A percentile compares a stretch with the other conserved stretches of the same genome.
phyloP scores from a whole-genome alignment of 768 basidiomycete genomes.

The Russula emetica region DNA sequence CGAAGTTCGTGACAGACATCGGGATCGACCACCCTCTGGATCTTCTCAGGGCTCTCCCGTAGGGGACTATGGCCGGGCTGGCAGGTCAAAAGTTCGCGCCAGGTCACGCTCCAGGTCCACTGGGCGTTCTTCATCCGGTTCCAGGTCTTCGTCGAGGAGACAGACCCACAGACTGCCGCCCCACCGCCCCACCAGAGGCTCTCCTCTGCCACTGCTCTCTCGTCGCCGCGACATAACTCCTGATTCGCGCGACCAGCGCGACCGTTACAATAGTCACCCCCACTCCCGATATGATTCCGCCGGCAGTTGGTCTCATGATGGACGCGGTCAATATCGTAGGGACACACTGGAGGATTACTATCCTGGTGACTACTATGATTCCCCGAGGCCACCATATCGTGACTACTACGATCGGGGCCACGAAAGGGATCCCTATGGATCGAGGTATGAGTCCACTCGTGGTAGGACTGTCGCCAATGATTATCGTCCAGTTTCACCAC shows the following conservation, averaged over 20 bases:
- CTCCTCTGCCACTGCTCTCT: conserved; percentile 14
- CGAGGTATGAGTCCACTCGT: conserved; percentile 13
- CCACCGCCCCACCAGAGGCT: conserved; percentile 18
- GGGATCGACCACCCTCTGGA: conserved; percentile 13
- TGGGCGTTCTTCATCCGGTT: conserved; percentile 23
- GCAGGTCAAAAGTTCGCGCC: conserved; percentile 15
- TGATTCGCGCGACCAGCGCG: conserved; percentile 14
- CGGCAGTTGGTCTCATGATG: conserved; percentile 18
- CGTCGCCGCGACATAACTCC: conserved; percentile 20
- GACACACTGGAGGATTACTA: conserved; percentile 11
- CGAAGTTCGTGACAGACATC: conserved; percentile 14
- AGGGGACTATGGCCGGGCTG: conserved; percentile 6
- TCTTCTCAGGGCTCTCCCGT: conserved; percentile 18
- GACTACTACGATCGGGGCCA: conserved; percentile 20
- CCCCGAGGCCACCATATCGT: conserved; percentile 16
- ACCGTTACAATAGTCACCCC: conserved; percentile 6
- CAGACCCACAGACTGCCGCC: conserved; percentile 24
- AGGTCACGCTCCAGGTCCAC: conserved; percentile 20
- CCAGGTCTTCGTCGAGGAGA: conserved; percentile 23
- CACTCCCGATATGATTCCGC: conserved; percentile 15
- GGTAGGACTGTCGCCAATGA: conserved; percentile 16
- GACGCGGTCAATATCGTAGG: conserved; percentile 22
- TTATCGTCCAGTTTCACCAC: conserved; percentile 30
- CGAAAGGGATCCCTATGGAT: conserved; percentile 23
- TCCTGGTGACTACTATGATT: conserved; percentile 14